These are phyloP conservation scores for Gloeostereum incarnatum DNA, from an alignment of 768 basidiomycete species.

Conservation along the genomic window DNA sequence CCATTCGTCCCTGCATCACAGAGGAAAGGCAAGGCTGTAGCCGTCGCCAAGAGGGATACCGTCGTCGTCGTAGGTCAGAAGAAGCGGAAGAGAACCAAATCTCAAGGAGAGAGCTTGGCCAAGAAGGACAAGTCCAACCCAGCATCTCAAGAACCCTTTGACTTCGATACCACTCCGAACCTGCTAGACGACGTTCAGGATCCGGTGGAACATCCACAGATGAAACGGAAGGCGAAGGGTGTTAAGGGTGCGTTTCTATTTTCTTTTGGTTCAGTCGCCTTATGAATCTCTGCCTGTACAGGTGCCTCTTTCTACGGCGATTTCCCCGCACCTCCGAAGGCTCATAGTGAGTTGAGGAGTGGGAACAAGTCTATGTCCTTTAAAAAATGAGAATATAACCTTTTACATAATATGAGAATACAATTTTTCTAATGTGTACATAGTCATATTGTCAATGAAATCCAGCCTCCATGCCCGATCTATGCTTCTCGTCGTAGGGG, in stretches of 20 bases:
- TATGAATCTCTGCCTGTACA: conserved; percentile 16
- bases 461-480: not conserved
- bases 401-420: not conserved
- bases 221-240: conserved; percentile 5
- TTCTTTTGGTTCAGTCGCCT: no score
- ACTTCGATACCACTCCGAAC: conserved; percentile 63
- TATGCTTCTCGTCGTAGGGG: not conserved
- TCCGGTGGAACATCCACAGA: no score
- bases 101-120: conserved; percentile 3
- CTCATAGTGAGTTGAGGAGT: conserved; percentile 55
- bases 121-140: conserved; percentile 14
- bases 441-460: not conserved
- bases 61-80: conserved; percentile 67
- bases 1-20: conserved; percentile 68
- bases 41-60: conserved; percentile 38
- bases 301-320: conserved; percentile 40
- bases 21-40: conserved; percentile 25
- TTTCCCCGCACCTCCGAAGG: conserved; percentile 60
- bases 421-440: not conserved
- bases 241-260: conserved; percentile 2
- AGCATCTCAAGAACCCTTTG: conserved; percentile 39
- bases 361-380: conserved; percentile 69
- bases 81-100: conserved; percentile 33
- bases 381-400: conserved; percentile 24
- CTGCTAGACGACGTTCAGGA: conserved; percentile 51